phyloP scores from a whole-genome alignment of 768 basidiomycete species.

The Suillus decipiens region DNA sequence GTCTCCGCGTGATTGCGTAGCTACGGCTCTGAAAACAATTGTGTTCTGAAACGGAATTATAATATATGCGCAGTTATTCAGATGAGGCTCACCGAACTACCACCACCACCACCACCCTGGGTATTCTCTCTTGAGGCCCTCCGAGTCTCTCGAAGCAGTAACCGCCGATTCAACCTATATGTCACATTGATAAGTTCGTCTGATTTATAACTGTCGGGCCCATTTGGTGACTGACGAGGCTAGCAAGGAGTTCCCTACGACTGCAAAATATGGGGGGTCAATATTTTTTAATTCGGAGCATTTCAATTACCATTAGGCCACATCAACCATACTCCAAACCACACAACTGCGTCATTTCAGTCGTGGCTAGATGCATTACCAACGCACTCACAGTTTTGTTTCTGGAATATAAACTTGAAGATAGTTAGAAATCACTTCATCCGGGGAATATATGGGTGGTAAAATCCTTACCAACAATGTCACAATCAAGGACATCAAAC shows the following conservation, averaged over 20 bases:
- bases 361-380: no score
- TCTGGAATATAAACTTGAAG: background rate
- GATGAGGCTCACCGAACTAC: background rate
- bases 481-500: background rate
- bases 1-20: background rate
- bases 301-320: background rate
- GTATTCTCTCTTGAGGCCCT: background rate
- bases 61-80: background rate
- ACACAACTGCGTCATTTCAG: background rate
- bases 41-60: background rate
- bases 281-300: background rate
- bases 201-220: background rate
- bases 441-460: background rate
- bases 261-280: background rate
- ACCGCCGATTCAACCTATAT: background rate
- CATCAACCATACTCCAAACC: background rate
- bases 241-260: background rate
- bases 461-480: conserved; percentile 1
- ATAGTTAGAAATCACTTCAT: background rate
- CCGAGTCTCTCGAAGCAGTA: background rate
- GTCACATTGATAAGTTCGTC: background rate
- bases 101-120: no score
- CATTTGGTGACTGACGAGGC: background rate
- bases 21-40: background rate
- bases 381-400: background rate